Conservation (phyloP, 2,329 filamentous ascomycete species). For the Xylariaceae sp. region DNA sequence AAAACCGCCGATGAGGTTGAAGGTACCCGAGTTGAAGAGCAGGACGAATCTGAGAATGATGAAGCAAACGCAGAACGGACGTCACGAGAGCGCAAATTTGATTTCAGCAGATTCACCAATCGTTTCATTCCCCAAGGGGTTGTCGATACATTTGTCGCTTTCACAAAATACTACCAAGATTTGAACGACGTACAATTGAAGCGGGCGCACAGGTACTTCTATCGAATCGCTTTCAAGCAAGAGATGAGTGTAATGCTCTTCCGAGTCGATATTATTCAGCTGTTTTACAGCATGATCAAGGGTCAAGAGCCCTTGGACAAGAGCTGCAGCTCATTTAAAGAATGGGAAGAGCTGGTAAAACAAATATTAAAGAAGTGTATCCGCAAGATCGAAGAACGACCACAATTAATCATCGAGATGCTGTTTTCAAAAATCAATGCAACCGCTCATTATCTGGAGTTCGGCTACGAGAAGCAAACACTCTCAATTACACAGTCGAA, state of each 20-base stretch:
- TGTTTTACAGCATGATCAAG: conserved; percentile 91
- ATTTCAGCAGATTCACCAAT: conserved; percentile 82
- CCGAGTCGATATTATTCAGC: conserved; percentile 85
- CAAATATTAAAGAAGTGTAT: conserved; percentile 83
- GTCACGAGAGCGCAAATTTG: conserved; percentile 87
- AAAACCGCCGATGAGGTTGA: conserved; percentile 50
- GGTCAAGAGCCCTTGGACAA: conserved; percentile 78
- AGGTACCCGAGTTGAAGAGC: conserved; percentile 61
- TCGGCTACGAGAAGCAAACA: conserved; percentile 84
- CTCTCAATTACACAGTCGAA: conserved; percentile 64
- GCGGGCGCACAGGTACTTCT: conserved; percentile 90
- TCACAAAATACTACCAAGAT: conserved; percentile 81
- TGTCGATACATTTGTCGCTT: conserved; percentile 85
- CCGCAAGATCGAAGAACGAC: conserved; percentile 84
- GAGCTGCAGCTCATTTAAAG: conserved; percentile 71
- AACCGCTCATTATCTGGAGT: conserved; percentile 87
- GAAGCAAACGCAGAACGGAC: conserved; percentile 71
- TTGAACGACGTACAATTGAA: conserved; percentile 82
- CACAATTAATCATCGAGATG: conserved; percentile 87
- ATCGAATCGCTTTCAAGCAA: conserved; percentile 92
- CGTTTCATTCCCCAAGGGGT: conserved; percentile 85
- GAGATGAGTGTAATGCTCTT: conserved; percentile 89
- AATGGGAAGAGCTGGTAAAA: conserved; percentile 89
- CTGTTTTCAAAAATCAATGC: conserved; percentile 90
- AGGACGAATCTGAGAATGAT: conserved; percentile 75